A percentile compares a stretch with the other conserved stretches of the same genome.
Conservation (phyloP, 2,329 filamentous ascomycete species). For the Apiospora hydei region DNA sequence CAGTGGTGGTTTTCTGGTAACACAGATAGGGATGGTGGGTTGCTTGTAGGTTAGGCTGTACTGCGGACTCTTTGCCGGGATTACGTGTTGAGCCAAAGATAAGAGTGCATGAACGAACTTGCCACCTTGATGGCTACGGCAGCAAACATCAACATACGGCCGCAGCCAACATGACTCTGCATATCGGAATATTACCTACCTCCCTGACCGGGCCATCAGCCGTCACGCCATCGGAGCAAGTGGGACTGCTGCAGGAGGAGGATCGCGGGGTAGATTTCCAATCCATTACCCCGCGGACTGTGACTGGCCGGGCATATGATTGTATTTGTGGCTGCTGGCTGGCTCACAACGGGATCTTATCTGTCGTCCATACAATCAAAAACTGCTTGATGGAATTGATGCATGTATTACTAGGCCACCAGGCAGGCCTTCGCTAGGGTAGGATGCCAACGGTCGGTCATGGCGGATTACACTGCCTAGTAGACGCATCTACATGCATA, state of each 20-base stretch:
- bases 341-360: neutral
- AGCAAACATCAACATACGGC: neutral
- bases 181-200: neutral
- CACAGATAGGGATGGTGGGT: conserved; percentile 3
- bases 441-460: too few relatives aligned
- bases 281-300: conserved; percentile 14
- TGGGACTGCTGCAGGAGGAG: conserved; percentile 2
- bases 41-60: neutral
- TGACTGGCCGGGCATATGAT: neutral
- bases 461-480: too few relatives aligned
- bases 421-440: neutral
- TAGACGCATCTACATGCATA: too few relatives aligned
- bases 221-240: neutral
- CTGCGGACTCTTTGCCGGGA: conserved; percentile 2
- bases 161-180: neutral
- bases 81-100: neutral
- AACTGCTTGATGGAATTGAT: too few relatives aligned
- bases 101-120: neutral
- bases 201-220: neutral
- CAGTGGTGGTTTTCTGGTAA: neutral
- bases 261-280: conserved; percentile 5
- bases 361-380: neutral
- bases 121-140: conserved; percentile 9
- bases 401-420: neutral
- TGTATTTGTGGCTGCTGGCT: neutral